Percentiles rank a stretch among this genome's conserved stretches.
phyloP scores from a whole-genome alignment of 352 stramenopile species.

The Phytopythium cucurbitacearum region DNA sequence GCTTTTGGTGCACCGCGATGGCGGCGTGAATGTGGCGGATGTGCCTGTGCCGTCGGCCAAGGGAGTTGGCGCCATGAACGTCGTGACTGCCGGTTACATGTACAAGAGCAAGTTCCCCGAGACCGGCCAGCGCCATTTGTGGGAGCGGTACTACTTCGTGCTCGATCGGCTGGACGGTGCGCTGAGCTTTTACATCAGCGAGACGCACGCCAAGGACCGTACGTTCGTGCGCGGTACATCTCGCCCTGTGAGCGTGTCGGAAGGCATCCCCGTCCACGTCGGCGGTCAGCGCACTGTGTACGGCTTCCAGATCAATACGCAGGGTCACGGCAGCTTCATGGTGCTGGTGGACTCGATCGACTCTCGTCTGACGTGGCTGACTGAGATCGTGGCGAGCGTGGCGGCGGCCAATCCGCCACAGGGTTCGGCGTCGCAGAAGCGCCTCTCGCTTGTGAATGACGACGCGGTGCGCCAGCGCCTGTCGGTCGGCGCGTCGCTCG shows the following conservation, averaged over 20 bases:
- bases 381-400: slow-evolving; percentile 70
- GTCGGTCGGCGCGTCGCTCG: slow-evolving; percentile 21
- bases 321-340: slow-evolving; percentile 82
- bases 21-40: slow-evolving; percentile 30
- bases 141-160: slow-evolving; percentile 86
- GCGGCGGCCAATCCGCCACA: slow-evolving; percentile 20
- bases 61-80: slow-evolving; percentile 32
- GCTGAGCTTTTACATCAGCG: slow-evolving; percentile 84
- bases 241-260: slow-evolving; percentile 72
- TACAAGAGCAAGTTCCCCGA: slow-evolving; percentile 87
- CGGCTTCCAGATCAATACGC: slow-evolving; percentile 85
- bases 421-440: slow-evolving; percentile 37
- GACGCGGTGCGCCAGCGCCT: slow-evolving; percentile 8
- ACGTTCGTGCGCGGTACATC: slow-evolving; percentile 82
- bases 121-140: slow-evolving; percentile 73
- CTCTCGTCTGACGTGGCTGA: slow-evolving; percentile 76
- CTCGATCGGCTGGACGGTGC: slow-evolving; percentile 69
- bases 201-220: slow-evolving; percentile 79
- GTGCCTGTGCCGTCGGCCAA: slow-evolving; percentile 9
- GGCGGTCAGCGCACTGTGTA: slow-evolving; percentile 69
- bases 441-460: slow-evolving; percentile 35
- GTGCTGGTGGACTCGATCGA: slow-evolving; percentile 84
- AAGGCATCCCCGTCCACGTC: slow-evolving; percentile 71
- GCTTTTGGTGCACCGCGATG: slow-evolving; percentile 72
- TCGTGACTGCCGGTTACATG: slow-evolving; percentile 83